Evolutionary conservation across 306 rosid genomes (phyloP).

Genomic region (Begonia peltatifolia): DNA sequence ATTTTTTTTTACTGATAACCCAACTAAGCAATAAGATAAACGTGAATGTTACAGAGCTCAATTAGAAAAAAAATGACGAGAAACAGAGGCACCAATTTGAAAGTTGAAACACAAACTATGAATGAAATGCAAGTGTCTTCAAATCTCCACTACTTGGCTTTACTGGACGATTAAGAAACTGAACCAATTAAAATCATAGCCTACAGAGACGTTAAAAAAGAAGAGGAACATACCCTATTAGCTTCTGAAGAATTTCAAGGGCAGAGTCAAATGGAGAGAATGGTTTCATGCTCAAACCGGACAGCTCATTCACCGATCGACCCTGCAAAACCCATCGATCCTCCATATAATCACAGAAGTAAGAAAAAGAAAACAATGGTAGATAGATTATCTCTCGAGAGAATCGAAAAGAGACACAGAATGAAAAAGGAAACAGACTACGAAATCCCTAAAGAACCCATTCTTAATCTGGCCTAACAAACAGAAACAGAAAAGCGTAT

Average conservation of each 20-base stretch:
- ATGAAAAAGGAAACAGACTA: background rate
- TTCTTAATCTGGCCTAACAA: background rate
- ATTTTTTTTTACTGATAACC: too few relatives aligned
- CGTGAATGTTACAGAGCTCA: too few relatives aligned
- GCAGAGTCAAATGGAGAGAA: constrained; percentile 36
- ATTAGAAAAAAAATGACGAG: background rate
- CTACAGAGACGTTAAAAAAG: background rate
- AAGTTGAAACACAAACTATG: background rate
- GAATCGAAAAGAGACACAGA: background rate
- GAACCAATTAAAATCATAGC: background rate
- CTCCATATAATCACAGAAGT: too few relatives aligned
- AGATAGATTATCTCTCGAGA: background rate
- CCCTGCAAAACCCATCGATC: constrained; percentile 11
- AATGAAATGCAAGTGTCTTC: background rate
- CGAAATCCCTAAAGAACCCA: background rate
- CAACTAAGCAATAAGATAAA: too few relatives aligned
- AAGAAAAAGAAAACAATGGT: background rate
- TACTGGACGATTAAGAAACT: background rate
- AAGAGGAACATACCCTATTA: constrained; percentile 19
- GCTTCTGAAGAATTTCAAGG: constrained; percentile 45
- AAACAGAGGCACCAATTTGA: background rate
- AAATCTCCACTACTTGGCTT: background rate
- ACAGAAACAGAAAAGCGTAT: background rate
- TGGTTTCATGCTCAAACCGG: constrained; percentile 4
- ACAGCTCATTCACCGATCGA: constrained; percentile 3